phyloP scores from a whole-genome alignment of 2,329 filamentous ascomycete genomes.

The Beauveria rudraprayagi region DNA sequence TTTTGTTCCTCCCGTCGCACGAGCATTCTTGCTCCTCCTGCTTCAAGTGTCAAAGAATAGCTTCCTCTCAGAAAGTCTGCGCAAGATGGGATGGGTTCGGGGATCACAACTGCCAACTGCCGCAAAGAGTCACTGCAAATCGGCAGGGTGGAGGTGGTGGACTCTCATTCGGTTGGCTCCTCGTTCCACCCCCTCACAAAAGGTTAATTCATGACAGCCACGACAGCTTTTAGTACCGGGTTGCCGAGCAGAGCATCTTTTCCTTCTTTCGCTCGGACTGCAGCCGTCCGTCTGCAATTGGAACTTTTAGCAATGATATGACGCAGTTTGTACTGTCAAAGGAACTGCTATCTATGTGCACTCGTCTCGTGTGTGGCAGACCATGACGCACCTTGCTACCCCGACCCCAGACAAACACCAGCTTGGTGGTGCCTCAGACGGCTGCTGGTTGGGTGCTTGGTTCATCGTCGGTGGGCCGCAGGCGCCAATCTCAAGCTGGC shows the following conservation, averaged over 20 bases:
- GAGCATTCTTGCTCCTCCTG: background rate
- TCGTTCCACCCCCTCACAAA: background rate
- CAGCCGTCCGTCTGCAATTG: background rate
- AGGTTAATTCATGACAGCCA: background rate
- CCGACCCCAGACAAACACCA: background rate
- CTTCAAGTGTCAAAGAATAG: background rate
- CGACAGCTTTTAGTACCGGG: background rate
- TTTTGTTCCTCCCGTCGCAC: background rate
- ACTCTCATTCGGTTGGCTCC: slow-evolving; percentile 1
- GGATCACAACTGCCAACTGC: slow-evolving; percentile 9
- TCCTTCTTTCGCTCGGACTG: background rate
- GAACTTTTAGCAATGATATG: slow-evolving; percentile 14
- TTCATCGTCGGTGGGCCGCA: slow-evolving; percentile 1
- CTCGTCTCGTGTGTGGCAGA: slow-evolving; percentile 4
- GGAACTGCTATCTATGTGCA: background rate
- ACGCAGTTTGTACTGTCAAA: slow-evolving; percentile 22
- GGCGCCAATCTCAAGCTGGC: slow-evolving; percentile 3
- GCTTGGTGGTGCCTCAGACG: background rate
- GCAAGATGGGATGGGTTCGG: background rate
- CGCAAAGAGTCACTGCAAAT: background rate
- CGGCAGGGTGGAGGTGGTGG: slow-evolving; percentile 5
- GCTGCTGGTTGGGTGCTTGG: slow-evolving; percentile 4
- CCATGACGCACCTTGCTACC: background rate
- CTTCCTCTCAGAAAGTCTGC: background rate
- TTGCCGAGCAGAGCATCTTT: background rate